These are phyloP conservation scores for Apiospora koreana DNA, from an alignment of 2,329 filamentous ascomycete species.

Conservation along the genomic window DNA sequence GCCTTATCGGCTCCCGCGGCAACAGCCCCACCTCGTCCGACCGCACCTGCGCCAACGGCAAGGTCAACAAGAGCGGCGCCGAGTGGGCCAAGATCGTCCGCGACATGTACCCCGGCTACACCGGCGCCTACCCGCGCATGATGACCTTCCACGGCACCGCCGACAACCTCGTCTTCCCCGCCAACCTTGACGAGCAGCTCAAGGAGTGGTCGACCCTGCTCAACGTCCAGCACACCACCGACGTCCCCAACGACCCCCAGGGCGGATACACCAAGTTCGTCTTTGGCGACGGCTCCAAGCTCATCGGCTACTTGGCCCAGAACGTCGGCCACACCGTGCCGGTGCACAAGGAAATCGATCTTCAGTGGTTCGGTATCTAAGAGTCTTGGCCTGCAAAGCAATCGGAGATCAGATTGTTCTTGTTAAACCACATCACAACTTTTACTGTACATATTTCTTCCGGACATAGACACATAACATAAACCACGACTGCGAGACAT, in stretches of 20 bases:
- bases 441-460: neutral
- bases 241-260: constrained; percentile 12
- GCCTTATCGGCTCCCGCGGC: constrained; percentile 30
- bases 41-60: constrained; percentile 42
- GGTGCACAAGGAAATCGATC: constrained; percentile 12
- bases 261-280: constrained; percentile 13
- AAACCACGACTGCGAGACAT: neutral
- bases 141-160: constrained; percentile 33
- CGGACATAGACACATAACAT: neutral
- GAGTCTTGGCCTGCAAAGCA: neutral
- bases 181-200: constrained; percentile 39
- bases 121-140: constrained; percentile 32
- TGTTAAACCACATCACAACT: no score
- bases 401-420: no score
- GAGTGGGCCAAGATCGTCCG: constrained; percentile 46
- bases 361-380: constrained; percentile 11
- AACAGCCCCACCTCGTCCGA: constrained; percentile 21
- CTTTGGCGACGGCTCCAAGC: constrained; percentile 17
- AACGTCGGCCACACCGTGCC: constrained; percentile 16
- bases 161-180: constrained; percentile 39
- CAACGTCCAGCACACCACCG: constrained; percentile 24
- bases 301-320: constrained; percentile 14
- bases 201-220: constrained; percentile 42
- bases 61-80: constrained; percentile 35
- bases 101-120: constrained; percentile 33